Evolutionary conservation across 2,329 filamentous ascomycete species (phyloP).

Genomic region (Verticillium dahliae): DNA sequence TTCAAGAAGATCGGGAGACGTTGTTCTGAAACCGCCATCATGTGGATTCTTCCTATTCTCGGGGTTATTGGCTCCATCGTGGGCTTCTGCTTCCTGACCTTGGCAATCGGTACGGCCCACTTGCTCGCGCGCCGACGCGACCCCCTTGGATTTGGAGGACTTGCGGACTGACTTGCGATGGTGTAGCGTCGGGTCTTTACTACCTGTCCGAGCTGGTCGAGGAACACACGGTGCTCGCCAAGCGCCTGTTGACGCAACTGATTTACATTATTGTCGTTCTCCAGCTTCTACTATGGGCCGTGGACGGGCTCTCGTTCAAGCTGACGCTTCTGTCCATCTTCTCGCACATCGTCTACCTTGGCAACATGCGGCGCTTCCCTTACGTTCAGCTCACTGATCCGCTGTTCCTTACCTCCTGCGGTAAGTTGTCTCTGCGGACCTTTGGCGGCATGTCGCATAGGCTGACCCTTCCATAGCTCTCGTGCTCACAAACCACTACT

Average conservation of each 20-base stretch:
- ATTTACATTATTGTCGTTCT: constrained; percentile 76
- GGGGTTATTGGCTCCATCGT: constrained; percentile 82
- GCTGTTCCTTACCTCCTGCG: constrained; percentile 75
- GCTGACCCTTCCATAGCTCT: constrained; percentile 46
- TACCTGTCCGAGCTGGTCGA: constrained; percentile 97
- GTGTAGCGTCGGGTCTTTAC: constrained; percentile 85
- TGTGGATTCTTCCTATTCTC: constrained; percentile 94
- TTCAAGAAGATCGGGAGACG: not conserved
- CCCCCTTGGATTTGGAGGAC: not conserved
- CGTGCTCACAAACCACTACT: constrained; percentile 83
- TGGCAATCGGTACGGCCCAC: constrained; percentile 70
- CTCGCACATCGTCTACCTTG: constrained; percentile 79
- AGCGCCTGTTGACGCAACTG: constrained; percentile 74
- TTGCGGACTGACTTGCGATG: not conserved
- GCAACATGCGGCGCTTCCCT: constrained; percentile 70
- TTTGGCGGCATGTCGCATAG: not conserved
- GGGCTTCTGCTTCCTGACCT: constrained; percentile 88
- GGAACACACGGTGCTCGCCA: constrained; percentile 90
- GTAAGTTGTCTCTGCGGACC: constrained; percentile 40
- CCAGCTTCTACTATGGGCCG: constrained; percentile 66
- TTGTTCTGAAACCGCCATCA: constrained; percentile 32
- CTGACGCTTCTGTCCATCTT: constrained; percentile 69
- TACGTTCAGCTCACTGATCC: constrained; percentile 84
- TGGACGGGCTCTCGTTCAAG: constrained; percentile 80
- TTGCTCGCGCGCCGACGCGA: not conserved